Conservation (phyloP, 495 filamentous ascomycete species). For the Penicilliopsis zonata region DNA sequence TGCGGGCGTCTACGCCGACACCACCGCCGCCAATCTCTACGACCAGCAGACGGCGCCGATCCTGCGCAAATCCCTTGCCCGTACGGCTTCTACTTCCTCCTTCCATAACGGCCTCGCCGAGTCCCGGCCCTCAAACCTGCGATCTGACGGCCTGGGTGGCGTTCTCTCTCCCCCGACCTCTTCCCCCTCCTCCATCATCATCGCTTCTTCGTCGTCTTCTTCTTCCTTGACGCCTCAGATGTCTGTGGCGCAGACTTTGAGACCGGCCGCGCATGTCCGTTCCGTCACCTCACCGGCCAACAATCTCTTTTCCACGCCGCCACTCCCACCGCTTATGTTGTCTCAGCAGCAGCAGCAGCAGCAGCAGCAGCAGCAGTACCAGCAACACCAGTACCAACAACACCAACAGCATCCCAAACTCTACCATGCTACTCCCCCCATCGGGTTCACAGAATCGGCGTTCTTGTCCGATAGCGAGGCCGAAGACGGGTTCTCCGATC, state of each 20-base stretch:
- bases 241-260: constrained; percentile 15
- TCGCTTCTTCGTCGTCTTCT: constrained; percentile 5
- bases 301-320: constrained; percentile 37
- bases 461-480: constrained; percentile 47
- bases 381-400: no score
- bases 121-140: constrained; percentile 41
- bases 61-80: constrained; percentile 64
- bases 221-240: constrained; percentile 12
- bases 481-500: constrained; percentile 36
- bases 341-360: not conserved
- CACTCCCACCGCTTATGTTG: constrained; percentile 6
- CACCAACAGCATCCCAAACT: no score
- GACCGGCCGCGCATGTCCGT: constrained; percentile 52
- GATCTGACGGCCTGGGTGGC: constrained; percentile 50
- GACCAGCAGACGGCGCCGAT: constrained; percentile 92
- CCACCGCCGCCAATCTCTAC: constrained; percentile 76
- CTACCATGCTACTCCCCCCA: constrained; percentile 14
- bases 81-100: constrained; percentile 59
- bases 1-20: constrained; percentile 56
- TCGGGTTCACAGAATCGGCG: constrained; percentile 28
- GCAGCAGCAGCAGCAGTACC: no score
- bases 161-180: constrained; percentile 37
- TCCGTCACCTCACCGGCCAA: constrained; percentile 62
- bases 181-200: constrained; percentile 2
- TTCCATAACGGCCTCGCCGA: constrained; percentile 87